These are phyloP conservation scores for Psilocybe tampanensis DNA, from an alignment of 768 basidiomycete species.

Conservation along the genomic window DNA sequence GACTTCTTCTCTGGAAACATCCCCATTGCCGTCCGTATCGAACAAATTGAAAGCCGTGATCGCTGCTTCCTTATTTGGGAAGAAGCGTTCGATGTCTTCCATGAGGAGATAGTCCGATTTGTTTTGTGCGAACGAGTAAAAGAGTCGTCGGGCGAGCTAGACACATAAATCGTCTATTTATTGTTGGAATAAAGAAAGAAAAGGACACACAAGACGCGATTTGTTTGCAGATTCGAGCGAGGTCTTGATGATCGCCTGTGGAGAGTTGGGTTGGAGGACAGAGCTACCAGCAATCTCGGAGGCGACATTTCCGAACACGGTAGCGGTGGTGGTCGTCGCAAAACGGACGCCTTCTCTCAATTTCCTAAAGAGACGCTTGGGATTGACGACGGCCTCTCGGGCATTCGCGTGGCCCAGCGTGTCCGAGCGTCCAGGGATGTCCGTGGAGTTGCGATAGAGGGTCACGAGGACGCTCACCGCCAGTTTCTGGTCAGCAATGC, in stretches of 20 bases:
- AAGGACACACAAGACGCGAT: constrained; percentile 55
- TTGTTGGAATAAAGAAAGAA: constrained; percentile 6
- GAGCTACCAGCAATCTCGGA: constrained; percentile 62
- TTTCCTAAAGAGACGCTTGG: constrained; percentile 67
- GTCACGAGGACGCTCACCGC: constrained; percentile 71
- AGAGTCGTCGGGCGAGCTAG: constrained; percentile 82
- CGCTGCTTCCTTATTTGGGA: constrained; percentile 67
- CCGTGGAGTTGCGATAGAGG: constrained; percentile 78
- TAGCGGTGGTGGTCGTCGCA: constrained; percentile 83
- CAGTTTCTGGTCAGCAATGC: constrained; percentile 82
- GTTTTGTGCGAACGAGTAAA: constrained; percentile 77
- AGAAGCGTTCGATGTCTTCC: constrained; percentile 72
- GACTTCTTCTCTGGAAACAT: constrained; percentile 69
- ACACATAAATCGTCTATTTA: neutral
- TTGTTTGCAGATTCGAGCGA: constrained; percentile 83
- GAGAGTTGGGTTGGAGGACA: constrained; percentile 88
- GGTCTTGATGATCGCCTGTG: constrained; percentile 76
- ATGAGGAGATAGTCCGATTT: constrained; percentile 60
- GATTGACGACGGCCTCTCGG: constrained; percentile 48
- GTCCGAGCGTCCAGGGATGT: constrained; percentile 70
- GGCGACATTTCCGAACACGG: constrained; percentile 60
- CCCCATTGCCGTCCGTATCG: constrained; percentile 74
- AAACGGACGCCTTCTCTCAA: constrained; percentile 69
- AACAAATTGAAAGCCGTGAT: constrained; percentile 69
- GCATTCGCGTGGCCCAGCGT: constrained; percentile 45